phyloP scores from a whole-genome alignment of 2,329 filamentous ascomycete genomes.

The Tolypocladium guangdongense region DNA sequence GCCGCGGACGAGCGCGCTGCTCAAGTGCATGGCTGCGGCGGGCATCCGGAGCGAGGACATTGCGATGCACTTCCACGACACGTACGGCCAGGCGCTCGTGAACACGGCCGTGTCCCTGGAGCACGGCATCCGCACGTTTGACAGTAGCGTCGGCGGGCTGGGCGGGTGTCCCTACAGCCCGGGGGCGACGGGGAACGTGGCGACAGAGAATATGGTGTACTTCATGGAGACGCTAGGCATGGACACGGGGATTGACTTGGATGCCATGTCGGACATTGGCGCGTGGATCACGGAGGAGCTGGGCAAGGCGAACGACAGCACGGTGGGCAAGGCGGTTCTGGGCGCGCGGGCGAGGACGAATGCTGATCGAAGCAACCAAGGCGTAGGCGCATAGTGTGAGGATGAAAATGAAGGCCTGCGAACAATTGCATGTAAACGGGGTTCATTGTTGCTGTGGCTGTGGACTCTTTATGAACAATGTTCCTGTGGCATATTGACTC shows the following conservation, averaged over 20 bases:
- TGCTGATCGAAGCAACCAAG: not conserved
- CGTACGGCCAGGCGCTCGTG: conserved; percentile 75
- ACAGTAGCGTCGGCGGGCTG: conserved; percentile 67
- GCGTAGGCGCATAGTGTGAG: not conserved
- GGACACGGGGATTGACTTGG: conserved; percentile 61
- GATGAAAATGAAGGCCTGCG: not conserved
- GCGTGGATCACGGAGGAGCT: conserved; percentile 59
- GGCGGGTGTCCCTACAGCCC: conserved; percentile 80
- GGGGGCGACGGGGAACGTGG: conserved; percentile 77
- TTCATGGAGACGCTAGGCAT: conserved; percentile 65
- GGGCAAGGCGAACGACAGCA: conserved; percentile 51
- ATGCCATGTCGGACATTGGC: conserved; percentile 56
- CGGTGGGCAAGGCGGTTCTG: conserved; percentile 54
- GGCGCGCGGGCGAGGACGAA: conserved; percentile 30
- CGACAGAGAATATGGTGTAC: conserved; percentile 76
- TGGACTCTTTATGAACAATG: no score
- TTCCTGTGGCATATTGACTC: no score
- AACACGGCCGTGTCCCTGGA: conserved; percentile 70
- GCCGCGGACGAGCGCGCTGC: conserved; percentile 53
- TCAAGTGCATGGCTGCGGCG: conserved; percentile 53
- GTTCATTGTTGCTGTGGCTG: not conserved
- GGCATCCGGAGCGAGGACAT: conserved; percentile 60
- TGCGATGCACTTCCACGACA: conserved; percentile 83
- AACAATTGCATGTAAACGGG: not conserved
- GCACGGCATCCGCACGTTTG: conserved; percentile 68